Evolutionary conservation across 2,329 filamentous ascomycete genomes (phyloP), one percentile per base, ranked within the genome.

Genomic region (Decorospora gaudefroyi): DNA sequence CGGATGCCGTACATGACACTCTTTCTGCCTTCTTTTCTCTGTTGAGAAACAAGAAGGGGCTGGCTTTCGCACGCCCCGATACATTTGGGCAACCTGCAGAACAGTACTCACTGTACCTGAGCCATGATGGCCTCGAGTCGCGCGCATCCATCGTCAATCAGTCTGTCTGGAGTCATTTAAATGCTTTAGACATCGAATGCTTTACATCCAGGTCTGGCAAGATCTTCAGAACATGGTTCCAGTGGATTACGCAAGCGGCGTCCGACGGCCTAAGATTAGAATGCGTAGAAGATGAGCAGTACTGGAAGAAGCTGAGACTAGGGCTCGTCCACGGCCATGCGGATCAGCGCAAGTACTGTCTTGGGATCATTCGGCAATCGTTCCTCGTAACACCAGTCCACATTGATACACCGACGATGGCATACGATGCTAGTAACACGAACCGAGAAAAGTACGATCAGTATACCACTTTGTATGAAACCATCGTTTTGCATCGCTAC

Each of bases 401-500:
- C 19, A 61, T 71, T n/a, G 31, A 49, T 12, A 64, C 60, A 4
- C 34, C 52, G 6, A 39, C 47, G 0, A 67, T 71, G 55, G 30
- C 33, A 9, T 49, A 67, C 18, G 21, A 50, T 23, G 30, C 64
- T 11, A 46, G 57, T 27, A 19, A 29, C 6, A 15, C 34, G 2
- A 65, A 65, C 32, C 28, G 59, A 12, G 47, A 47, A 12, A 68
- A 72, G 18, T 78, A 76, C 48, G 65, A 70, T 5, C 69, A 69
- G 21, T 78, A 70, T 41, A 72, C 70, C 28, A 70, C 68, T 4
- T 59, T 78, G 1, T 78, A 75, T 45, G 75, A 78, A 43, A 77
- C 71, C 0, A 71, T 78, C 11, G 69, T 77, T 6, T 65, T 78
- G 13, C 73, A 75, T 26, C 69, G 76, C 16, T 78, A 78, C 47